A percentile compares a stretch with the other conserved stretches of the same genome.
phyloP scores from a whole-genome alignment of 1,139 yeast genomes.

The Yamadazyma pseudoaaseri region DNA sequence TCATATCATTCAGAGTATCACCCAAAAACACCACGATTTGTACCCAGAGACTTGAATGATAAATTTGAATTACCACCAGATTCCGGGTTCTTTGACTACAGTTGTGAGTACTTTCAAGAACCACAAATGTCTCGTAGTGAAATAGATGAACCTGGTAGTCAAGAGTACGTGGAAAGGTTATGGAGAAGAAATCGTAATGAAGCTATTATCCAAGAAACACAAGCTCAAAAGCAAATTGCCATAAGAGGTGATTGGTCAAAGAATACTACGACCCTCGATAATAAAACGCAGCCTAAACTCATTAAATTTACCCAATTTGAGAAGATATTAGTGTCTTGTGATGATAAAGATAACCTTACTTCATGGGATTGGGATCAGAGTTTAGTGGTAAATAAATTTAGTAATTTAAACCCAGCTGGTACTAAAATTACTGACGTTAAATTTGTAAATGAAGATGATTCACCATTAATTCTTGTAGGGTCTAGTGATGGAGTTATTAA shows the following conservation, averaged over 20 bases:
- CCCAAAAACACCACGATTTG: conserved; percentile 55
- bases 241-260: conserved; percentile 85
- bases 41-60: conserved; percentile 32
- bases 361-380: conserved; percentile 87
- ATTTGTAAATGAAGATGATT: conserved; percentile 88
- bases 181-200: conserved; percentile 95
- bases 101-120: conserved; percentile 91
- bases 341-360: conserved; percentile 79
- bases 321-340: conserved; percentile 74
- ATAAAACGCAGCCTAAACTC: conserved; percentile 75
- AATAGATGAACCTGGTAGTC: conserved; percentile 90
- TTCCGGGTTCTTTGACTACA: conserved; percentile 82
- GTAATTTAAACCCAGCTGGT: conserved; percentile 84
- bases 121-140: conserved; percentile 92
- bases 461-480: conserved; percentile 80
- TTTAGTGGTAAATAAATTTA: conserved; percentile 60
- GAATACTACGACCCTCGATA: conserved; percentile 60
- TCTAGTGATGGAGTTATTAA: conserved; percentile 92
- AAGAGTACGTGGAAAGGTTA: conserved; percentile 74
- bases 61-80: conserved; percentile 54
- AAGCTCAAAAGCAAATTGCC: conserved; percentile 82
- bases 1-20: conserved; percentile 49
- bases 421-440: conserved; percentile 86
- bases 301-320: conserved; percentile 89
- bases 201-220: conserved; percentile 80